Evolutionary conservation across 106 monocot genomes (phyloP).

Genomic region (Dendrobium huoshanense): DNA sequence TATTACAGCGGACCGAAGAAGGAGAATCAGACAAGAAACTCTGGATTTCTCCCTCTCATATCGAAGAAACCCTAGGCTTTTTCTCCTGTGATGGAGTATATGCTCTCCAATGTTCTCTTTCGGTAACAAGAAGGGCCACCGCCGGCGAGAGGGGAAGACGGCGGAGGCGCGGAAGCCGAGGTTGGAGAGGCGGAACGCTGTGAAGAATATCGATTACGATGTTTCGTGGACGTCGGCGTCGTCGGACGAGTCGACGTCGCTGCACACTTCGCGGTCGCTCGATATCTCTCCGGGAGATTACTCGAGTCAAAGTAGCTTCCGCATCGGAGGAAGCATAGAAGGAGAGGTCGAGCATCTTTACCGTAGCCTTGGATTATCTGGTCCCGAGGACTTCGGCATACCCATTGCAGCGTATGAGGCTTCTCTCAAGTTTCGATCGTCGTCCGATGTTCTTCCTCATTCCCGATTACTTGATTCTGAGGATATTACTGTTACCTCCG

Average conservation of each 20-base stretch:
- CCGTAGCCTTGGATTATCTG: conserved; percentile 48
- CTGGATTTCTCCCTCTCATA: background rate
- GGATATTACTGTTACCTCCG: background rate
- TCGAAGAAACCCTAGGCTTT: conserved; percentile 1
- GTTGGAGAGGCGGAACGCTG: conserved; percentile 64
- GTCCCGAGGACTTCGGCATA: conserved; percentile 73
- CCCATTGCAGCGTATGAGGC: conserved; percentile 46
- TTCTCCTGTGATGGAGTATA: conserved; percentile 3
- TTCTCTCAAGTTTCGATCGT: conserved; percentile 20
- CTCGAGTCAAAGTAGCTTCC: conserved; percentile 46
- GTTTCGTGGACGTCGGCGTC: background rate
- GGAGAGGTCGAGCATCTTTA: conserved; percentile 48
- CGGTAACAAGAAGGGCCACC: conserved; percentile 7
- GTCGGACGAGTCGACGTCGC: background rate
- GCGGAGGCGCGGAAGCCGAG: conserved; percentile 14
- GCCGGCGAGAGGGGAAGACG: background rate
- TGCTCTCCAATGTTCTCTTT: conserved; percentile 11
- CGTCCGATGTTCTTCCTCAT: conserved; percentile 22
- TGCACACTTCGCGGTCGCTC: conserved; percentile 27
- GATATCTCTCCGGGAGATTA: conserved; percentile 18
- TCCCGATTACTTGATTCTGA: conserved; percentile 17
- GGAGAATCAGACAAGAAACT: background rate
- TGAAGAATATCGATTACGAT: conserved; percentile 54
- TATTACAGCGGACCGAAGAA: background rate
- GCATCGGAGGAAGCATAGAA: conserved; percentile 40